Evolutionary conservation across 148 eudicot genomes (phyloP), one percentile per base, ranked within the genome.

Genomic region (Gaultheria prostrata): DNA sequence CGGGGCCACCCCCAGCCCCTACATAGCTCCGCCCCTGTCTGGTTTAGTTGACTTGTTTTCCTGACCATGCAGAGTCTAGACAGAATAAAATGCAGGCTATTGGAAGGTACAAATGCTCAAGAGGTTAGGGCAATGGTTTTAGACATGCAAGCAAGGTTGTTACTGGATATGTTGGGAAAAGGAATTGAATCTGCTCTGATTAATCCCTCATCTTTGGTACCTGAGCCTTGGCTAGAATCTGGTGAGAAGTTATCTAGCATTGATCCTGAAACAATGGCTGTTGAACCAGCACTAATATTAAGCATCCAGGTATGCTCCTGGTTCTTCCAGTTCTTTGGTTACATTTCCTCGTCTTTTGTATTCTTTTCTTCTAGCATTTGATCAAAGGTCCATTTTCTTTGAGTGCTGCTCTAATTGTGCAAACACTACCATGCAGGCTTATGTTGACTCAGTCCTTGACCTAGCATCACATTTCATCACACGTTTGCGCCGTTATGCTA

Each of bases 101-200:
- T 97, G 87, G 99, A 97, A 91, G 99, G 99, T 78, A 91, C 97
- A 54, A 97, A 90, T 77, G 97, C 98, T 81, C 99, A 97, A 85
- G 99, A 97, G 90, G 99, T 97, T 79, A 92, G 99, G 89, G 99
- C 99, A 69, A 97, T 97, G 97, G 99, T 97, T 85, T 92, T 97
- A 49, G 99, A 97, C 84, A 97, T 97, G 99, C 99, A 97, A 86
- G 99, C 99, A 78, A 95, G 99, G 89, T 61, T 97, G 89, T 86
- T 97, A 89, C 88, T 97, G 87, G 98, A 97, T 89, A 97, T 97
- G 99, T 91, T 97, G 83, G 99, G 98, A 65, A 94, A 92, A 86
- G 99, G 99, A 85, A 97, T 97, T 83, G 99, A 97, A 84, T 94
- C 99, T 15, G 98, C 97, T 79, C 85, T 97, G 80, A 83, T 91